Base-by-base conservation (phyloP, 2,329 filamentous ascomycete species). In the Coniella vitis region DNA sequence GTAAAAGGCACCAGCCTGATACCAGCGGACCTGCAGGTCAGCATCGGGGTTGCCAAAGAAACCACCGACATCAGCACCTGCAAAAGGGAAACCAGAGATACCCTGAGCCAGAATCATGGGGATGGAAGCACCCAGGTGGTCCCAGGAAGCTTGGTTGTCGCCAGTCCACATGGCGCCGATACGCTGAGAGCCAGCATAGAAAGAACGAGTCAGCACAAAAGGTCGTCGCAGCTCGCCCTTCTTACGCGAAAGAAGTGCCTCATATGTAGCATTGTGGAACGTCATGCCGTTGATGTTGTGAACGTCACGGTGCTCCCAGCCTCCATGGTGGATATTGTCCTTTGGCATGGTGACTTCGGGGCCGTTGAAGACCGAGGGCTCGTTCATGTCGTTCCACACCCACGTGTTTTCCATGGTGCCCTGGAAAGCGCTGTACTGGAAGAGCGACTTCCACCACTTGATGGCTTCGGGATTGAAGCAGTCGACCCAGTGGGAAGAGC, bases 311-410 rank as follows among this genome's bases (percentile, higher is more conserved):
- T 98, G 93, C 67, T 98, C 93, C 93, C 93, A 98, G 61, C 86
- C 81, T 45, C 81, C 90, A 61, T 86, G 72, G 64, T 98, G 93
- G 25, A 98, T 69, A 64, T 98, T 98, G 72, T 98, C 93, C 69
- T 96, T 96, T 54, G 93, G 93, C 90, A 97, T 97, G 4, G 91
- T 97, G 3, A 90, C 95, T 67, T 98, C 93, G 0, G 93, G 93
- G 0, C 93, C 93, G 64, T 97, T 97, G 74, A 98, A 98, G 2
- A 98, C 93, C 0, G 93, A 97, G 0, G 93, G 93, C 70, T 98
- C 93, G 63, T 96, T 97, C 93, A 98, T 98, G 65, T 98, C 93
- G 65, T 98, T 98, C 93, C 93, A 98, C 60, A 98, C 81, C 67
- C 89, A 96, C 0, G 88, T 84, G 65, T 97, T 98, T 55, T 84